Base-by-base conservation (phyloP, 2,329 filamentous ascomycete species). In the Cordyceps sp. region DNA sequence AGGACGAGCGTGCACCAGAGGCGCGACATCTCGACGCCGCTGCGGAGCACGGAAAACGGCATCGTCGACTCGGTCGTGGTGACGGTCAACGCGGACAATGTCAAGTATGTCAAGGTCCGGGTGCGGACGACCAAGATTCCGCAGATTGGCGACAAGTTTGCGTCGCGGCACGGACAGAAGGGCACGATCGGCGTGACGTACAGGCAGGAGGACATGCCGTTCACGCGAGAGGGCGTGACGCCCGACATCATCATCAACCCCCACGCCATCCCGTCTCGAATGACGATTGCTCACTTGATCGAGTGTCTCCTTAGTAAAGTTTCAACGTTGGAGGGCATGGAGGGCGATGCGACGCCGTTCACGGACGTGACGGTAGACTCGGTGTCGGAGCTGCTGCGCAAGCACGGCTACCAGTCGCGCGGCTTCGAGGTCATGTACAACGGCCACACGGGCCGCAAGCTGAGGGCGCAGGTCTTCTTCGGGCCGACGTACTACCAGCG, bases 241-340 rank as follows among this genome's bases (percentile, higher is more conserved):
- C 90, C 92, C 0, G 92, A 98, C 57, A 69, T 98, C 40, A 94
- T 98, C 57, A 96, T 98, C 66, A 98, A 98, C 57, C 90, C 90
- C 1, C 90, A 98, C 68, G 92, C 90, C 51, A 98, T 98, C 70
- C 90, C 90, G 0, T 98, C 90, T 34, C 90, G 90, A 73, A 98
- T 98, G 90, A 98, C 92, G 3, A 98, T 98, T 75, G 90, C 90
- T 46, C 90, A 98, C 68, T 86, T 98, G 72, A 93, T 98, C 53
- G 90, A 98, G 65, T 98, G 90, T 69, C 70, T 96, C 44, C 71
- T 98, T 35, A 93, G 84, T 54, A 98, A 98, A 55, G 90, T 98
- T 23, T 84, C 85, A 2, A 82, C 90, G 3, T 68, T 98, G 16
- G 82, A 86, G 56, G 92, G 90, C 27, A 82, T 85, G 57, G 90